Conservation (phyloP, 139 green algal species). For the Chlorella sorokiniana region DNA sequence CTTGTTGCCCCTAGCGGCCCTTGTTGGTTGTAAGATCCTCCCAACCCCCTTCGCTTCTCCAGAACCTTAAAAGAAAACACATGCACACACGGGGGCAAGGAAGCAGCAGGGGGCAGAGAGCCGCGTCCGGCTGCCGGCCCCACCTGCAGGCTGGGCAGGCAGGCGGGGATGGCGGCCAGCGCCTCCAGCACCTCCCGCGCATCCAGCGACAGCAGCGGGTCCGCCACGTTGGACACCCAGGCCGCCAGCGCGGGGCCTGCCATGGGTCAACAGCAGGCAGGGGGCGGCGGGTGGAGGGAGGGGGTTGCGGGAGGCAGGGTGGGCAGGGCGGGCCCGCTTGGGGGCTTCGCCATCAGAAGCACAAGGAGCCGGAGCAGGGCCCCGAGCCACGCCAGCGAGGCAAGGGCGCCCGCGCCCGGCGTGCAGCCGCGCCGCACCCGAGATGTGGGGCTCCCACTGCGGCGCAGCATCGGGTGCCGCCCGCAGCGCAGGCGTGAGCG, state of each 20-base stretch:
- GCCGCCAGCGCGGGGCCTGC: constrained; percentile 46
- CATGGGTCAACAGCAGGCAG: not conserved
- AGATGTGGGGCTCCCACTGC: constrained; percentile 48
- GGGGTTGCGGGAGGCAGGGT: not conserved
- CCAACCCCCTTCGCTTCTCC: too few relatives aligned
- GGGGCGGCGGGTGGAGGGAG: not conserved
- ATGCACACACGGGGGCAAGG: too few relatives aligned
- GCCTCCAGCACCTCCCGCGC: constrained; percentile 62
- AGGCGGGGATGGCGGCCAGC: constrained; percentile 49
- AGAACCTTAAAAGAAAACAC: too few relatives aligned
- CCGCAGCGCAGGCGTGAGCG: constrained; percentile 52
- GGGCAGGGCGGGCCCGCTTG: too few relatives aligned
- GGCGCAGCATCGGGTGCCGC: constrained; percentile 34
- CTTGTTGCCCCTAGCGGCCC: too few relatives aligned
- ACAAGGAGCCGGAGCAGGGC: too few relatives aligned
- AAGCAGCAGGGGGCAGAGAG: too few relatives aligned
- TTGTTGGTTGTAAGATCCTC: too few relatives aligned
- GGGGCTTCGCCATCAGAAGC: too few relatives aligned
- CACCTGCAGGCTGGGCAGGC: constrained; percentile 52
- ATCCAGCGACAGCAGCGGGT: constrained; percentile 73
- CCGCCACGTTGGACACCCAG: constrained; percentile 64
- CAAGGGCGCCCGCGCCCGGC: too few relatives aligned
- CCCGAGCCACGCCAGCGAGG: too few relatives aligned
- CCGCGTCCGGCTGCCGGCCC: too few relatives aligned
- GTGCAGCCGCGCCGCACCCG: constrained; percentile 10